These are phyloP conservation scores for Oryza glumipatula DNA, from an alignment of 176 grass and related monocot genomes.

Conservation along the genomic window DNA sequence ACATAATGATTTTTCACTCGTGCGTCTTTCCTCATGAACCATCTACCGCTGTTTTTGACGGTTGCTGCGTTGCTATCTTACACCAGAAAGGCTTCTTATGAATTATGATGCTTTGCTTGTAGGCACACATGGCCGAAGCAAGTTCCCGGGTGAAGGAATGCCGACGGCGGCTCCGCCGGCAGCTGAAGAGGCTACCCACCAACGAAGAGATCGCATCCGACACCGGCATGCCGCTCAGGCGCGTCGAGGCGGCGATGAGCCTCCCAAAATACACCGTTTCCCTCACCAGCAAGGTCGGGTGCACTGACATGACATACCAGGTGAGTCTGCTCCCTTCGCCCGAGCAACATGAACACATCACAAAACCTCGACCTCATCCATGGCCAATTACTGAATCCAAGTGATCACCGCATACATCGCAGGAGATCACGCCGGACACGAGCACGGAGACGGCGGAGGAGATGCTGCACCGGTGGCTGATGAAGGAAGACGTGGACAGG, in stretches of 20 bases:
- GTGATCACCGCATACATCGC: background rate
- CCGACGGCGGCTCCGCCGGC: constrained; percentile 40
- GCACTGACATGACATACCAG: constrained; percentile 66
- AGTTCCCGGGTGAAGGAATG: constrained; percentile 67
- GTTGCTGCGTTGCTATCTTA: background rate
- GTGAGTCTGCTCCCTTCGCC: constrained; percentile 34
- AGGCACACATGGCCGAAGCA: constrained; percentile 71
- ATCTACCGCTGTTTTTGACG: background rate
- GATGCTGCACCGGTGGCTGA: constrained; percentile 64
- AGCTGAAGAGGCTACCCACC: constrained; percentile 63
- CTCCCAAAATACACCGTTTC: constrained; percentile 74
- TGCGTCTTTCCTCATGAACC: background rate
- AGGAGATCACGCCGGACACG: constrained; percentile 77
- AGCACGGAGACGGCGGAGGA: constrained; percentile 70
- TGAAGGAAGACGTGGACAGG: constrained; percentile 65
- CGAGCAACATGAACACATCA: too few relatives aligned
- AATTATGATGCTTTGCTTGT: background rate
- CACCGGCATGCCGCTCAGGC: constrained; percentile 61
- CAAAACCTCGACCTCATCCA: too few relatives aligned
- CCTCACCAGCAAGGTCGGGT: constrained; percentile 62
- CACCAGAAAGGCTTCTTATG: background rate
- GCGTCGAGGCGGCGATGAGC: constrained; percentile 61
- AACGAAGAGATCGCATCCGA: constrained; percentile 67
- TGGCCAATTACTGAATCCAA: background rate
- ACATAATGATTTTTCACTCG: background rate